Evolutionary conservation across 345 rosid species (phyloP), one percentile per base, ranked within the genome.

Genomic region (Chamaenerion angustifolium): DNA sequence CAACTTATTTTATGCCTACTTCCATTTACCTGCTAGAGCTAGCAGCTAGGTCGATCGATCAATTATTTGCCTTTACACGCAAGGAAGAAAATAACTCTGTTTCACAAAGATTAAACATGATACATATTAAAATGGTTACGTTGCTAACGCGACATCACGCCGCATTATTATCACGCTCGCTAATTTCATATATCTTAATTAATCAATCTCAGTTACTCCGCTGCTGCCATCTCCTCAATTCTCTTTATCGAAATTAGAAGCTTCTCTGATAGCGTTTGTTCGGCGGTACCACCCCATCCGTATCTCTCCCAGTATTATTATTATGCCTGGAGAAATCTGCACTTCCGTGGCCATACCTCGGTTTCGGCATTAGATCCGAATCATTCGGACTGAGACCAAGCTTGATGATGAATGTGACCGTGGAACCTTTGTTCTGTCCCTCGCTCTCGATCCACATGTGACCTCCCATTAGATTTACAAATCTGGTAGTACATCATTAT

Each of bases 391-490:
- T 70, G 11, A 72, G 61, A 48, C 85, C 87, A 0, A 90, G 89
- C 66, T 70, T 80, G 49, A 90, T 63, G 9, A 83, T 61, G 66
- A 90, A 79, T 6, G 85, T 73, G 6, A 77, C 79, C 2, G 55
- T 57, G 61, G 83, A 64, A 21, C 98, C 98, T 71, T 86, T 86
- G 45, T 67, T 74, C 19, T 65, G 52, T 42, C 98, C 98, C 46
- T 90, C 87, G 3, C 98, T 92, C 65, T 83, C 95, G 10, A 92
- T 71, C 85, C 95, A 81, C 53, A 86, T 80, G 67, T 84, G 76
- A 35, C 98, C 96, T 56, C 85, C 88, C 98, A 90, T 90, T 64
- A 86, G 74, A 70, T 69, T 76, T n/a, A 81, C 82, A 69, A 83
- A 90, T 69, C 96, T 90, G 71, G 59, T 54, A 21, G 25, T 21